Evolutionary conservation across 805 yeast species (phyloP).

Genomic region (Yarrowia deformans): DNA sequence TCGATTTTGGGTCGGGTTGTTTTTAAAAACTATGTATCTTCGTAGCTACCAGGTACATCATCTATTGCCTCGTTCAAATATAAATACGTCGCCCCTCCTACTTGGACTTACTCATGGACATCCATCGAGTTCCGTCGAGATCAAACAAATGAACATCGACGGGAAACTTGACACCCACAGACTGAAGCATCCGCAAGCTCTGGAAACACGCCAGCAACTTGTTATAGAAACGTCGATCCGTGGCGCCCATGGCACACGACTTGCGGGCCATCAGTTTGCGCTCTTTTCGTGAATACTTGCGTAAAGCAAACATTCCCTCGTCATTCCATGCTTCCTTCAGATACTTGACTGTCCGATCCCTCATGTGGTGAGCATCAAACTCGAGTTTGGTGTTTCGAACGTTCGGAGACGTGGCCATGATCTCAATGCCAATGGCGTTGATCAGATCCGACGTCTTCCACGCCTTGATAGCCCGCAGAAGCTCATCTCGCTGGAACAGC

Average conservation of each 20-base stretch:
- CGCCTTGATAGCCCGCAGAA: not conserved
- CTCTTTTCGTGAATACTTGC: conserved; percentile 4
- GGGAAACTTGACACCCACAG: conserved; percentile 27
- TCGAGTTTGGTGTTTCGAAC: conserved; percentile 26
- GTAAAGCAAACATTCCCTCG: conserved; percentile 7
- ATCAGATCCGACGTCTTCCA: conserved; percentile 13
- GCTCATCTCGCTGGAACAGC: conserved; percentile 1
- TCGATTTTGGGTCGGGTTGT: not conserved
- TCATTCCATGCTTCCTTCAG: conserved; percentile 21
- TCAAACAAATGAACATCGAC: conserved; percentile 18
- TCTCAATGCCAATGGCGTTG: conserved; percentile 14
- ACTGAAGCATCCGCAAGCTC: conserved; percentile 22
- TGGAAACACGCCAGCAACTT: conserved; percentile 22
- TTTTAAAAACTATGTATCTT: no score
- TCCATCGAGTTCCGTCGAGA: conserved; percentile 26
- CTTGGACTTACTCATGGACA: conserved; percentile 15
- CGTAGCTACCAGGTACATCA: no score
- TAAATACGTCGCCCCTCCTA: not conserved
- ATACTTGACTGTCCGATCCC: conserved; percentile 6
- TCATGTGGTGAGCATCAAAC: conserved; percentile 4
- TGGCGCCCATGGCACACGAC: conserved; percentile 19
- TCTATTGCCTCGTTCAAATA: not conserved
- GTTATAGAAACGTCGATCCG: conserved; percentile 20
- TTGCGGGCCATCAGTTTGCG: conserved; percentile 19
- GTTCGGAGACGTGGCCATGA: conserved; percentile 13